Evolutionary conservation across 768 basidiomycete genomes (phyloP).

Genomic region (Mrakia hoshinonis): DNA sequence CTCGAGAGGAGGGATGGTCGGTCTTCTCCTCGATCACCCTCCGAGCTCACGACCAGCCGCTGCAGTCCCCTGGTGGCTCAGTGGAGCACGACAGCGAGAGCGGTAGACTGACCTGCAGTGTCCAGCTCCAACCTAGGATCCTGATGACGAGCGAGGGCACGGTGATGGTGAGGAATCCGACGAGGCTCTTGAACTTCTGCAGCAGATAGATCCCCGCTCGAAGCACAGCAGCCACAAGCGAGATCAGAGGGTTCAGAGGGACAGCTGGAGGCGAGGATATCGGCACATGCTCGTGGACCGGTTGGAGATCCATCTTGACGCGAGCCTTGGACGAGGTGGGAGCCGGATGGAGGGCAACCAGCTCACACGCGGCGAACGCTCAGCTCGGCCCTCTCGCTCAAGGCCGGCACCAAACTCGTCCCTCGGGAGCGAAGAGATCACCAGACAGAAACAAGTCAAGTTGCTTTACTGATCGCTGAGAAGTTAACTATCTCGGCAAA

Average conservation of each 20-base stretch:
- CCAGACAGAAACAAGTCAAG: too few species aligned
- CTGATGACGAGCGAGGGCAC: slow-evolving; percentile 52
- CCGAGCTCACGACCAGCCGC: not conserved
- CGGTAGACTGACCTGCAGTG: slow-evolving; percentile 46
- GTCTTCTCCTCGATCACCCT: not conserved
- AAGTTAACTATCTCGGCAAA: too few species aligned
- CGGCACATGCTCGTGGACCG: not conserved
- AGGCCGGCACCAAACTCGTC: too few species aligned
- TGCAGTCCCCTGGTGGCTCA: not conserved
- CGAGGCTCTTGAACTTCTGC: slow-evolving; percentile 42
- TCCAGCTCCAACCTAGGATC: slow-evolving; percentile 40
- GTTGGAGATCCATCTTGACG: not conserved
- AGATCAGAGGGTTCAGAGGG: slow-evolving; percentile 34
- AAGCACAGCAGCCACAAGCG: slow-evolving; percentile 33
- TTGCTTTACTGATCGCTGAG: too few species aligned
- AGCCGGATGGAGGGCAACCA: too few species aligned
- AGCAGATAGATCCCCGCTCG: slow-evolving; percentile 39
- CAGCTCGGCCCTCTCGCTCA: too few species aligned
- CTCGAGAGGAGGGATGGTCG: not conserved
- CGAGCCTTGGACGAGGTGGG: not conserved
- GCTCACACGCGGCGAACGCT: too few species aligned
- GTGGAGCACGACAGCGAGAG: not conserved
- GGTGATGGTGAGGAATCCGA: slow-evolving; percentile 73
- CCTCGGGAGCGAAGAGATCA: too few species aligned
- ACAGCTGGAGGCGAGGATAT: not conserved